Evolutionary conservation across 2,329 filamentous ascomycete genomes (phyloP).

Genomic region (Anthostomella pinea): DNA sequence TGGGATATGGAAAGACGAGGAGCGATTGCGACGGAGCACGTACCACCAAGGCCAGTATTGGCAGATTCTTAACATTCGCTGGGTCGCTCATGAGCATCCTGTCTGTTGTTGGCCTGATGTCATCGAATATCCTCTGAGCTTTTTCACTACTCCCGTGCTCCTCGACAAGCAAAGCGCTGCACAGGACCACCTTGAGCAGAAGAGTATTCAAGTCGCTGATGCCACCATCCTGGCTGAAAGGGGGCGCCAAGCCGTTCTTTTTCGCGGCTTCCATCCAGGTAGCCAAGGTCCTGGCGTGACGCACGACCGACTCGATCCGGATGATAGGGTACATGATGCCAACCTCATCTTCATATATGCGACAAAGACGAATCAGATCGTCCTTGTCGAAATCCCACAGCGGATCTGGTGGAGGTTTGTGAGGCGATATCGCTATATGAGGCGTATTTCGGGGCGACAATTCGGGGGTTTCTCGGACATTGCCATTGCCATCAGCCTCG

Average conservation of each 20-base stretch:
- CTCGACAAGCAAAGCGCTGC: slow-evolving; percentile 73
- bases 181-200: slow-evolving; percentile 79
- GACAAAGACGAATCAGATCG: slow-evolving; percentile 75
- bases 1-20: background rate
- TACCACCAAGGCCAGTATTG: slow-evolving; percentile 46
- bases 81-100: slow-evolving; percentile 57
- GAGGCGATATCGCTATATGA: slow-evolving; percentile 36
- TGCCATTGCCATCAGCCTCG: slow-evolving; percentile 59
- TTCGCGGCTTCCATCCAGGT: slow-evolving; percentile 63
- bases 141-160: slow-evolving; percentile 74
- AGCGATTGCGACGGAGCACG: slow-evolving; percentile 5
- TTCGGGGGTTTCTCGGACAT: slow-evolving; percentile 34
- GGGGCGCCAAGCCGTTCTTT: slow-evolving; percentile 30
- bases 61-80: slow-evolving; percentile 45
- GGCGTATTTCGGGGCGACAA: slow-evolving; percentile 33
- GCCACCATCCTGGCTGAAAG: slow-evolving; percentile 33
- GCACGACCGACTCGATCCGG: slow-evolving; percentile 67
- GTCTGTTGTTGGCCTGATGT: slow-evolving; percentile 70
- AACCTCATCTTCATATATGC: slow-evolving; percentile 84
- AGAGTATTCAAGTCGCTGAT: slow-evolving; percentile 57
- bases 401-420: slow-evolving; percentile 56
- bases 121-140: slow-evolving; percentile 71
- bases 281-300: slow-evolving; percentile 67
- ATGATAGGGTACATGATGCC: slow-evolving; percentile 90
- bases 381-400: slow-evolving; percentile 75